Evolutionary conservation across 495 filamentous ascomycete genomes (phyloP).

Genomic region (Neurospora sp.): DNA sequence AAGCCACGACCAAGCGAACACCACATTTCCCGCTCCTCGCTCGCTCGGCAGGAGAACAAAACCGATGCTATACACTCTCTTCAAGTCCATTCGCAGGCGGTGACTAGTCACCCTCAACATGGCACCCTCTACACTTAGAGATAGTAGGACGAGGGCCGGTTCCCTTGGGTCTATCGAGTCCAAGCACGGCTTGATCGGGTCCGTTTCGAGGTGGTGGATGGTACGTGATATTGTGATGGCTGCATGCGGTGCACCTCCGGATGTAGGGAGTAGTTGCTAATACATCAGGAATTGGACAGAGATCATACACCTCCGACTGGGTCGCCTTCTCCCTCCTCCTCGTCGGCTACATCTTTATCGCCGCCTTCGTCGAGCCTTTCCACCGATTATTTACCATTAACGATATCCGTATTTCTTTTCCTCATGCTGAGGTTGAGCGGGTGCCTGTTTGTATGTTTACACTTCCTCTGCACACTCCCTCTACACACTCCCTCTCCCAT

Average conservation of each 20-base stretch:
- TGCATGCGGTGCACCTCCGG: background rate
- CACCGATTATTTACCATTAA: conserved; percentile 78
- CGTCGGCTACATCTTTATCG: conserved; percentile 54
- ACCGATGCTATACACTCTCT: conserved; percentile 16
- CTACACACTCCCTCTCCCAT: background rate
- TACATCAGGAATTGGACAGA: too few relatives aligned
- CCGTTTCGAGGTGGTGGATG: conserved; percentile 42
- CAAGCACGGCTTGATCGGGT: conserved; percentile 20
- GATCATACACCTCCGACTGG: conserved; percentile 81
- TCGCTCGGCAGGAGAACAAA: background rate
- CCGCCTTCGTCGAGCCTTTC: conserved; percentile 71
- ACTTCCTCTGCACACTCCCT: too few relatives aligned
- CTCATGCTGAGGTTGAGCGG: conserved; percentile 74
- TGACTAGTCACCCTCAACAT: conserved; percentile 27
- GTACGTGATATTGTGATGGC: conserved; percentile 11
- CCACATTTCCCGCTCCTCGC: background rate
- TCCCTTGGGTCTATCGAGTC: conserved; percentile 1
- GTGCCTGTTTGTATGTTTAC: conserved; percentile 71
- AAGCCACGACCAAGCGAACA: background rate
- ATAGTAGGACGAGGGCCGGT: conserved; percentile 8
- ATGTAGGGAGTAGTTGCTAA: background rate
- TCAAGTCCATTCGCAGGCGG: conserved; percentile 33
- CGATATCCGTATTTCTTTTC: conserved; percentile 74
- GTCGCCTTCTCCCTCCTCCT: conserved; percentile 63
- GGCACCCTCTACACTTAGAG: conserved; percentile 13